Conservation (phyloP, 805 yeast species). For the Clavispora santaluciae region DNA sequence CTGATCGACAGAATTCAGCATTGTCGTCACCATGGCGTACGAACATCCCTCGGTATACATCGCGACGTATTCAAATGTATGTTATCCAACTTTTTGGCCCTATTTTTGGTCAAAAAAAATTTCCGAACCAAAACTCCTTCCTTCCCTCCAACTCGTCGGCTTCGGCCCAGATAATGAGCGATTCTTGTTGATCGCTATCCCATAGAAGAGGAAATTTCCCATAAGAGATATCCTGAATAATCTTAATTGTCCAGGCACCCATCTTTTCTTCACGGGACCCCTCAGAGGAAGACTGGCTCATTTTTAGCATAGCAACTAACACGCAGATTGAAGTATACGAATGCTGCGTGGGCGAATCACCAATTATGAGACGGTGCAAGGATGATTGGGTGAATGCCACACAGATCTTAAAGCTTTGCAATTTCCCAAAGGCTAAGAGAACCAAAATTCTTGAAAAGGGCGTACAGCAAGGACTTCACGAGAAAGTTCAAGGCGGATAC, state of each 20-base stretch:
- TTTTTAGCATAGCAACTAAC: neutral
- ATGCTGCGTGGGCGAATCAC: constrained; percentile 58
- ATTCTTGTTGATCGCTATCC: neutral
- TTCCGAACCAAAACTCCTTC: neutral
- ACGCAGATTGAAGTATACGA: constrained; percentile 62
- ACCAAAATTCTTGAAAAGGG: constrained; percentile 89
- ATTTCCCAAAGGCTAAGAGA: constrained; percentile 89
- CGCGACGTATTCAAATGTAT: constrained; percentile 43
- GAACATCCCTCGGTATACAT: constrained; percentile 38
- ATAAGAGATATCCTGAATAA: no score
- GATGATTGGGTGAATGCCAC: constrained; percentile 99
- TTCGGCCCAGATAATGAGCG: neutral
- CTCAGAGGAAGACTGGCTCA: neutral
- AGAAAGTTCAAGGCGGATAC: constrained; percentile 95
- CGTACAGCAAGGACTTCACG: constrained; percentile 86
- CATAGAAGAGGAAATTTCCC: no score
- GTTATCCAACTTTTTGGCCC: constrained; percentile 13
- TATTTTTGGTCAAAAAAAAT: neutral
- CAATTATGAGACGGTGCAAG: constrained; percentile 82
- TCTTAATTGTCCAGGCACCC: no score
- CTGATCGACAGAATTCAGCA: neutral
- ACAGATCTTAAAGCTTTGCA: constrained; percentile 88
- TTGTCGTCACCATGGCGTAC: constrained; percentile 19
- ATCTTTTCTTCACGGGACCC: no score
- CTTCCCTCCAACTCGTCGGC: neutral